Base-by-base conservation (phyloP, 1,139 yeast genomes). In the Candida glucosophila region DNA sequence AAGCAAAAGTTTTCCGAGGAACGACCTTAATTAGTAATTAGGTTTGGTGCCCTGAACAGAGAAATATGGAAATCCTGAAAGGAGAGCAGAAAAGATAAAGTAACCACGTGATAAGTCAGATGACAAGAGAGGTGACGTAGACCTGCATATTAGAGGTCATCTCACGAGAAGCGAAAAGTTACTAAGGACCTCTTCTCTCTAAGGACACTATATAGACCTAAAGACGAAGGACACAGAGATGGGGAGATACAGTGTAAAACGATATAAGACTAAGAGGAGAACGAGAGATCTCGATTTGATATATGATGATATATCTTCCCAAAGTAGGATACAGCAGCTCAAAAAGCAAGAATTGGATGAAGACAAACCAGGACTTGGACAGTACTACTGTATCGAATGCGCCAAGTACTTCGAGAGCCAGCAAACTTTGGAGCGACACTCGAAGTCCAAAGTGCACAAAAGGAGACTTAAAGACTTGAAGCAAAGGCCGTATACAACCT, bases 381-480 rank as follows among this genome's bases (percentile, higher is more conserved):
- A 90, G 55, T 80, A 75, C 54, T 90, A 85, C 53, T 90, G 97
- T 55, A 69, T 90, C 30, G 94, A 86, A 39, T 90, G 98, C 64
- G 94, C 94, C 28, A 82, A 79, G 52, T 85, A 90, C 52, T 85
- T 75, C 46, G 96, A 88, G 47, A 77, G 77, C 33, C 88, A 80
- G 29, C 51, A 56, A 22, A 81, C 94, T 9, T 63, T 82, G 34
- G 74, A 73, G 37, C 67, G 77, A 14, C 98, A 90, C 55, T 58
- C 67, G 37, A 72, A 73, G 43, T 69, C 80, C 7, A 86, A 86
- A 48, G 68, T 77, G 6, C 97, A 90, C 54, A 86, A 81, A 52
- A 71, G 98, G 55, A 67, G 95, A 45, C 79, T 81, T 17, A 82
- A 76, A 52, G 80, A 76, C 27, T 60, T 90, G 39, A 73, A 68